Evolutionary conservation across 176 grass and related monocot species (phyloP).

Genomic region (Bothriochloa decipiens): DNA sequence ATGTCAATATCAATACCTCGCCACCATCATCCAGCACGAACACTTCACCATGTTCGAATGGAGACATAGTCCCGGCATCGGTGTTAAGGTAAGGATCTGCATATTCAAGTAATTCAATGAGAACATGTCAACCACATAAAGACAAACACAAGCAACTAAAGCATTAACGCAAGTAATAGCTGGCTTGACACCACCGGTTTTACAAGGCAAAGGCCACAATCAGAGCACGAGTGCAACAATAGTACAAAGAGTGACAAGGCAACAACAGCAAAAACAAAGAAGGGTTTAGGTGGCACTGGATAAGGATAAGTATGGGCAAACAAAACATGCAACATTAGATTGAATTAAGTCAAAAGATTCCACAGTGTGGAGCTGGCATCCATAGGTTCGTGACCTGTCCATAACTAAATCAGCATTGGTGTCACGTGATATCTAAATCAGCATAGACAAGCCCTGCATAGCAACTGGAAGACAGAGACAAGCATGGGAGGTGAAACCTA

Average conservation of each 20-base stretch:
- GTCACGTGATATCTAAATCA: constrained; percentile 35
- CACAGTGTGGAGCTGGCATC: constrained; percentile 38
- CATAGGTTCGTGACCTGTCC: constrained; percentile 6
- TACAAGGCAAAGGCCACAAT: constrained; percentile 51
- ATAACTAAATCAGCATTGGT: constrained; percentile 15
- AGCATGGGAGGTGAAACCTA: constrained; percentile 45
- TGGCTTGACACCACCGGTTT: constrained; percentile 57
- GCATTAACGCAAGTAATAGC: constrained; percentile 41
- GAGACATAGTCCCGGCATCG: constrained; percentile 73
- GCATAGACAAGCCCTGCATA: constrained; percentile 28
- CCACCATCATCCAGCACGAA: constrained; percentile 78
- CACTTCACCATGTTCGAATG: constrained; percentile 68
- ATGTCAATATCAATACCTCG: constrained; percentile 51
- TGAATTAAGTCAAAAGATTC: constrained; percentile 48
- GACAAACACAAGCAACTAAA: constrained; percentile 52
- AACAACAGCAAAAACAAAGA: constrained; percentile 70
- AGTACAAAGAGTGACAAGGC: constrained; percentile 47
- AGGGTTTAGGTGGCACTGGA: constrained; percentile 52
- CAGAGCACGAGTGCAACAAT: constrained; percentile 37
- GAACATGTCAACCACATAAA: constrained; percentile 44
- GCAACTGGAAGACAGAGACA: constrained; percentile 40
- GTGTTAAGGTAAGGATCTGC: constrained; percentile 70
- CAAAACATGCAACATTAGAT: constrained; percentile 38
- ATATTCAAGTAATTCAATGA: constrained; percentile 34
- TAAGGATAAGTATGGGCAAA: constrained; percentile 53